A percentile compares a stretch with the other conserved stretches of the same genome.
phyloP scores from a whole-genome alignment of 306 rosid genomes.

The Crotalaria pallida region DNA sequence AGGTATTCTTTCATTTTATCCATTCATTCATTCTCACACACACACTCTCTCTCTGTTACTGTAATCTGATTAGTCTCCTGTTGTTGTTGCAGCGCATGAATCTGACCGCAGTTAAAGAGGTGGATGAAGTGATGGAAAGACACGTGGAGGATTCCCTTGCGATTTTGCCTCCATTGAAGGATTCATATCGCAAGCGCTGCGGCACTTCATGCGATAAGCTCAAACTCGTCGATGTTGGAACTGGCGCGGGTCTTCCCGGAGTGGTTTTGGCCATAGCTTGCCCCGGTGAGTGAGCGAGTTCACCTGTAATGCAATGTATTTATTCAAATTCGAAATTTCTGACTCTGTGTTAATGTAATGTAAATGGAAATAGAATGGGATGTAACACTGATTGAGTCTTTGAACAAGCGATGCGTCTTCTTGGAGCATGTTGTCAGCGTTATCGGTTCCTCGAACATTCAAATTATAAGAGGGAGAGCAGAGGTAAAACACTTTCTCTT shows the following conservation, averaged over 20 bases:
- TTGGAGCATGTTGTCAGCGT: slow-evolving; percentile 68
- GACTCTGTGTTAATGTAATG: background rate
- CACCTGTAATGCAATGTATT: no score
- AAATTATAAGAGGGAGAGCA: slow-evolving; percentile 87
- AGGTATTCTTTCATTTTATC: slow-evolving; percentile 26
- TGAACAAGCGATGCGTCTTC: slow-evolving; percentile 79
- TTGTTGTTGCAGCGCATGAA: slow-evolving; percentile 76
- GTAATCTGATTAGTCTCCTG: background rate
- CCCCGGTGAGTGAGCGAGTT: slow-evolving; percentile 47
- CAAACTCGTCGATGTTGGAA: slow-evolving; percentile 76
- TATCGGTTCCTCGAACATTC: slow-evolving; percentile 60
- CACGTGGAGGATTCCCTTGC: slow-evolving; percentile 92
- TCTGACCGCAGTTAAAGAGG: slow-evolving; percentile 71
- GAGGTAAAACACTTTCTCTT: slow-evolving; percentile 48
- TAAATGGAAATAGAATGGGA: slow-evolving; percentile 57
- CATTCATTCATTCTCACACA: background rate
- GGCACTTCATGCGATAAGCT: slow-evolving; percentile 24
- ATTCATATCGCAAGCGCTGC: slow-evolving; percentile 39
- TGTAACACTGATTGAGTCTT: slow-evolving; percentile 75
- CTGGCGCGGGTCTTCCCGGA: slow-evolving; percentile 92
- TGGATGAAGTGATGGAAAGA: slow-evolving; percentile 73
- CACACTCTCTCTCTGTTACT: background rate
- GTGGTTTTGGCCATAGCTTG: slow-evolving; percentile 79
- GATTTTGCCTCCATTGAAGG: slow-evolving; percentile 54
- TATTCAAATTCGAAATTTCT: no score